These are phyloP conservation scores for Barnettozyma populi DNA, from an alignment of 805 yeast genomes.

Conservation along the genomic window DNA sequence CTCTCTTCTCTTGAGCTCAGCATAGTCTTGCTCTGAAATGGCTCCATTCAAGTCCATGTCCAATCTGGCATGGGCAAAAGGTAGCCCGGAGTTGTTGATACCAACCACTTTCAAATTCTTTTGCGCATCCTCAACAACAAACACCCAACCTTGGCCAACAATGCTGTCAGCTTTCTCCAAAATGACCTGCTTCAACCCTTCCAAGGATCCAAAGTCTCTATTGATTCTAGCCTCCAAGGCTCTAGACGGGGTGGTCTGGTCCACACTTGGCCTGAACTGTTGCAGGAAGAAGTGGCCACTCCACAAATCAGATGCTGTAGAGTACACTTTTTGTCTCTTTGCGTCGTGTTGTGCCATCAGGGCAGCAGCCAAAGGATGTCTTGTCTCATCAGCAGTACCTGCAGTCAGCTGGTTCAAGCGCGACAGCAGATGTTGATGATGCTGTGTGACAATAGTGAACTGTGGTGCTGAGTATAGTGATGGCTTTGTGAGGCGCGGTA, in stretches of 20 bases:
- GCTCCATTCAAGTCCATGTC: slow-evolving; percentile 72
- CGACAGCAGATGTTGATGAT: slow-evolving; percentile 62
- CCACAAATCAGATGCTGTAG: slow-evolving; percentile 85
- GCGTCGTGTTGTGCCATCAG: slow-evolving; percentile 62
- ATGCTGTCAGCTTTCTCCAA: slow-evolving; percentile 24
- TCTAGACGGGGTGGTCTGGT: slow-evolving; percentile 31
- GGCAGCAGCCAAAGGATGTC: slow-evolving; percentile 66
- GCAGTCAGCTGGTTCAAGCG: slow-evolving; percentile 58
- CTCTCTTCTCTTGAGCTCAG: slow-evolving; percentile 39
- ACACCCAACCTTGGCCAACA: slow-evolving; percentile 69
- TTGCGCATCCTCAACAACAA: slow-evolving; percentile 58
- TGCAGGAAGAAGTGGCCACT: slow-evolving; percentile 87
- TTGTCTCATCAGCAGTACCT: slow-evolving; percentile 76
- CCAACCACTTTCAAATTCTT: slow-evolving; percentile 50
- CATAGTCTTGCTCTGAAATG: slow-evolving; percentile 49
- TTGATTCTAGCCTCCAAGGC: slow-evolving; percentile 31
- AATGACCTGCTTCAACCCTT: slow-evolving; percentile 12
- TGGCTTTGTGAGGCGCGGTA: slow-evolving; percentile 44
- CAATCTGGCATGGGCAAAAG: slow-evolving; percentile 68
- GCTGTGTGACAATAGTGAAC: slow-evolving; percentile 59
- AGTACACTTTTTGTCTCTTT: slow-evolving; percentile 66
- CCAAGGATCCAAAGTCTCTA: slow-evolving; percentile 32
- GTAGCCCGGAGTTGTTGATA: slow-evolving; percentile 73
- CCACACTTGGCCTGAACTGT: slow-evolving; percentile 36
- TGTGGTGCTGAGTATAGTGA: slow-evolving; percentile 55